A percentile compares a stretch with the other conserved stretches of the same genome.
Evolutionary conservation across 345 rosid species (phyloP).

Genomic region (Hibiscus tridactylites): DNA sequence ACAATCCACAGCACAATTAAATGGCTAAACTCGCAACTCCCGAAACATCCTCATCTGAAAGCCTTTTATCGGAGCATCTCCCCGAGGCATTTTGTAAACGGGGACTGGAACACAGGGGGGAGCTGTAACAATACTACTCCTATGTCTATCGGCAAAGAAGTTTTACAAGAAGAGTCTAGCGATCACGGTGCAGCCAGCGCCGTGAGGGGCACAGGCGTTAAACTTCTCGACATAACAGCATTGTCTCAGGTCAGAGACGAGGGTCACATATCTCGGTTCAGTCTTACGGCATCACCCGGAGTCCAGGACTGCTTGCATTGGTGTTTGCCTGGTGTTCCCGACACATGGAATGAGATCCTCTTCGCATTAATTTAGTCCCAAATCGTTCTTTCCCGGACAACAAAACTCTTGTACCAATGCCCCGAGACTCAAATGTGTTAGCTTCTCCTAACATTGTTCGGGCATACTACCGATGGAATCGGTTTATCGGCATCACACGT

Average conservation of each 20-base stretch:
- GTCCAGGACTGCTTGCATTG: constrained; percentile 72
- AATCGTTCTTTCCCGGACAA: background rate
- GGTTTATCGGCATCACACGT: background rate
- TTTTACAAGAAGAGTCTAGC: constrained; percentile 55
- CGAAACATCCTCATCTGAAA: constrained; percentile 40
- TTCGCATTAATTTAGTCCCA: constrained; percentile 38
- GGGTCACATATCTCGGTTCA: constrained; percentile 68
- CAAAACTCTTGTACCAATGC: background rate
- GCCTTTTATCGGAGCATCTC: constrained; percentile 75
- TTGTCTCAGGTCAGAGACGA: constrained; percentile 69
- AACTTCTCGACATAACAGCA: constrained; percentile 67
- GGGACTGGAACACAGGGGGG: constrained; percentile 91
- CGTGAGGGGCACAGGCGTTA: constrained; percentile 55
- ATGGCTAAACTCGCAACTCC: constrained; percentile 66
- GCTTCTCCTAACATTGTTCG: background rate
- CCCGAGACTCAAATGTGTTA: background rate
- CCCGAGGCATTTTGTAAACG: constrained; percentile 72
- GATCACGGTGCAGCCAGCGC: constrained; percentile 54
- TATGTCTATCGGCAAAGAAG: constrained; percentile 65
- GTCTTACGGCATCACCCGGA: constrained; percentile 44
- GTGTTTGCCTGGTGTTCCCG: constrained; percentile 79
- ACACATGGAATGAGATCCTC: constrained; percentile 66
- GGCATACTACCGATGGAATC: background rate
- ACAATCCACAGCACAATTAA: constrained; percentile 59
- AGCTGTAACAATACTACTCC: constrained; percentile 75